Evolutionary conservation across 352 stramenopile genomes (phyloP).

Genomic region (Phytophthora multivora): DNA sequence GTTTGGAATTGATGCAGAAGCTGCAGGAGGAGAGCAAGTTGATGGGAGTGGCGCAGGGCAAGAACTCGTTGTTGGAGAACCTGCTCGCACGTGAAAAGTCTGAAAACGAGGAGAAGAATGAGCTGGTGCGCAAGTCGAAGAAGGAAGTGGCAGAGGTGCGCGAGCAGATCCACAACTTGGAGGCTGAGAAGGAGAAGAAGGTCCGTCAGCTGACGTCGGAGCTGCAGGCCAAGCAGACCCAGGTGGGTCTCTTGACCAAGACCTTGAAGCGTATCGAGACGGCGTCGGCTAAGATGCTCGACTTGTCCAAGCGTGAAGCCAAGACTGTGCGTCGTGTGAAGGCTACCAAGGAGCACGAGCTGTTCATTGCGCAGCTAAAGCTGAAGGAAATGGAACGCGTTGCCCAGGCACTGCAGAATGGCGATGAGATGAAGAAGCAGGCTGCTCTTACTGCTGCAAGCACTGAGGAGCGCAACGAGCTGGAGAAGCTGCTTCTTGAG

Average conservation of each 20-base stretch:
- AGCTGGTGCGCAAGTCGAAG: slow-evolving; percentile 53
- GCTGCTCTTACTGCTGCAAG: slow-evolving; percentile 33
- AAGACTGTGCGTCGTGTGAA: slow-evolving; percentile 55
- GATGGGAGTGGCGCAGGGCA: slow-evolving; percentile 68
- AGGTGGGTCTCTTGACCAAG: slow-evolving; percentile 60
- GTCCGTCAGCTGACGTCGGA: slow-evolving; percentile 58
- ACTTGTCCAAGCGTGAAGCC: slow-evolving; percentile 55
- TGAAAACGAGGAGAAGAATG: slow-evolving; percentile 61
- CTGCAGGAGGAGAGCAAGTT: slow-evolving; percentile 67
- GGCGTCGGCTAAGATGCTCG: slow-evolving; percentile 45
- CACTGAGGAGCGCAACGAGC: slow-evolving; percentile 43
- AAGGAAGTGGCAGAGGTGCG: slow-evolving; percentile 63
- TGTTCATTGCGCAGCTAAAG: slow-evolving; percentile 62
- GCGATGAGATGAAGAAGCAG: slow-evolving; percentile 41
- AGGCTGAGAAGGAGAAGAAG: slow-evolving; percentile 66
- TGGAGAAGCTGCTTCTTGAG: slow-evolving; percentile 57
- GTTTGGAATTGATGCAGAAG: slow-evolving; percentile 55
- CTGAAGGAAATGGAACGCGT: slow-evolving; percentile 68
- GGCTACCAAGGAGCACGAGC: slow-evolving; percentile 67
- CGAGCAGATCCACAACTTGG: slow-evolving; percentile 58
- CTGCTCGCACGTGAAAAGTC: slow-evolving; percentile 64
- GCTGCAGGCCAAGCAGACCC: slow-evolving; percentile 61
- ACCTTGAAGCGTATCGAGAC: slow-evolving; percentile 64
- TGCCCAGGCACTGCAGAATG: slow-evolving; percentile 29
- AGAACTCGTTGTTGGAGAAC: slow-evolving; percentile 61